phyloP scores from a whole-genome alignment of 164 flowering plant species.

The Litsea cubeba region DNA sequence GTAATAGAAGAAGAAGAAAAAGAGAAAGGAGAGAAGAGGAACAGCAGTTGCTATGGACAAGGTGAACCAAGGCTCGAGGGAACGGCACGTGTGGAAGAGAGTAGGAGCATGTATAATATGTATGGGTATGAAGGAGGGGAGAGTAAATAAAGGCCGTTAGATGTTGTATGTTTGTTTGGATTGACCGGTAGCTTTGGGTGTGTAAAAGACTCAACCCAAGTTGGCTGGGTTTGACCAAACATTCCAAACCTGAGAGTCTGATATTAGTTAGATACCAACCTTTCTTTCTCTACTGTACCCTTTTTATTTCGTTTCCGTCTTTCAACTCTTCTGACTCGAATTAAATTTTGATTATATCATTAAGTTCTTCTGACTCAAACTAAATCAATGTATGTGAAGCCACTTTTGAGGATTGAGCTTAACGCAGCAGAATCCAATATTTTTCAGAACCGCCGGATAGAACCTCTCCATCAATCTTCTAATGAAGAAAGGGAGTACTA shows the following conservation, averaged over 20 bases:
- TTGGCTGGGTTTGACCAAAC: background rate
- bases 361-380: background rate
- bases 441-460: background rate
- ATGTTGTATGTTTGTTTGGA: slow-evolving; percentile 1
- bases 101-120: background rate
- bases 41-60: too few relatives aligned
- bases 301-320: background rate
- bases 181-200: slow-evolving; percentile 4
- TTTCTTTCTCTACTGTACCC: background rate
- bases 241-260: background rate
- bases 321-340: background rate
- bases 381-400: too few relatives aligned
- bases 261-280: background rate
- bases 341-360: background rate
- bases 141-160: background rate
- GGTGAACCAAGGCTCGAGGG: too few relatives aligned
- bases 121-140: background rate
- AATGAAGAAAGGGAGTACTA: too few relatives aligned
- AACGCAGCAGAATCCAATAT: background rate
- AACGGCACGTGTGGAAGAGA: background rate
- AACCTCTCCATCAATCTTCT: too few relatives aligned
- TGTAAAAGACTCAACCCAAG: background rate
- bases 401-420: too few relatives aligned
- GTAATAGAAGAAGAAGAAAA: background rate
- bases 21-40: background rate